A percentile compares a stretch with the other conserved stretches of the same genome.
These are phyloP conservation scores for Rhizophora apiculata DNA, from an alignment of 345 rosid genomes.

Conservation along the genomic window DNA sequence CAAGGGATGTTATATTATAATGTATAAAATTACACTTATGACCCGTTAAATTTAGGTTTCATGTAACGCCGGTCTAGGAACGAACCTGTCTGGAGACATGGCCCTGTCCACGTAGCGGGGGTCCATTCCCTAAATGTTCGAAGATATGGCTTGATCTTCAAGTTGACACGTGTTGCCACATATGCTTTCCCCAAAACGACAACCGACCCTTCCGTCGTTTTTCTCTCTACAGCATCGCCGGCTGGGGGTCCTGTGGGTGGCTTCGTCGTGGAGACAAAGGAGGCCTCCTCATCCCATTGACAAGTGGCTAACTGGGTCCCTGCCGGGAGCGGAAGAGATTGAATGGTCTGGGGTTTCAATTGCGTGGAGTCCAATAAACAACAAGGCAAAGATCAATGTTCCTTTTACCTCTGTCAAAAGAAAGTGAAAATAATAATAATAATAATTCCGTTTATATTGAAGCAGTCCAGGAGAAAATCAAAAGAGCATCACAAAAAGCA, in stretches of 20 bases:
- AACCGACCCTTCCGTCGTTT: neutral
- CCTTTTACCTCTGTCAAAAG: neutral
- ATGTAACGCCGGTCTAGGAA: too few species aligned
- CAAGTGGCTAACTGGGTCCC: neutral
- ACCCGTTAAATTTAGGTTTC: too few species aligned
- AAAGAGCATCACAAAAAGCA: neutral
- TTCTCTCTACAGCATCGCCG: too few species aligned
- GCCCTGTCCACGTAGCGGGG: too few species aligned
- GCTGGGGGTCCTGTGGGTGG: neutral
- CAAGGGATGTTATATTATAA: too few species aligned
- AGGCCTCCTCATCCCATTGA: neutral
- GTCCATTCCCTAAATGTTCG: too few species aligned
- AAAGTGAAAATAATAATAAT: neutral
- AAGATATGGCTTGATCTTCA: neutral
- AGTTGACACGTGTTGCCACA: neutral
- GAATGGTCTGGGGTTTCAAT: neutral
- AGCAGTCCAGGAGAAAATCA: too few species aligned
- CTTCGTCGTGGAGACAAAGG: neutral
- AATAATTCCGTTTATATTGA: neutral
- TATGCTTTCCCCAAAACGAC: neutral
- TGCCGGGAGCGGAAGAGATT: neutral
- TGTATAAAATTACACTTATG: too few species aligned
- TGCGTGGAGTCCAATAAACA: too few species aligned
- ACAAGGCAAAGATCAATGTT: too few species aligned
- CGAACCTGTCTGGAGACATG: too few species aligned